Evolutionary conservation across 2,329 filamentous ascomycete genomes (phyloP).

Genomic region (Pseudogymnoascus sp.): DNA sequence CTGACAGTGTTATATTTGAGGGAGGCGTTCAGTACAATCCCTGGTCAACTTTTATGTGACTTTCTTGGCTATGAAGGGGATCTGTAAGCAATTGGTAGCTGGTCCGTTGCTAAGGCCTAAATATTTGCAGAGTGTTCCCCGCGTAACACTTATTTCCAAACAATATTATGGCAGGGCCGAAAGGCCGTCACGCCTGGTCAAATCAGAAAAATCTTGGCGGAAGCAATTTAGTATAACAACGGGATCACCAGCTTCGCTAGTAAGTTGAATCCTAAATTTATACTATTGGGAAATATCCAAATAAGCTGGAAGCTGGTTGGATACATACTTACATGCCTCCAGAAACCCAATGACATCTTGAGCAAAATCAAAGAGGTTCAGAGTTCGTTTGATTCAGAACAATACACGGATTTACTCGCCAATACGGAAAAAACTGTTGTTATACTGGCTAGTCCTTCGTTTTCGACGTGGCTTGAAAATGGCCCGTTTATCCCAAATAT

Average conservation of each 20-base stretch:
- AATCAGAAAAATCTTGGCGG: background rate
- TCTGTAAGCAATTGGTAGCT: background rate
- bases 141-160: background rate
- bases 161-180: slow-evolving; percentile 2
- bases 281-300: background rate
- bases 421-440: slow-evolving; percentile 18
- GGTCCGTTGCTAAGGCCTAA: background rate
- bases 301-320: background rate
- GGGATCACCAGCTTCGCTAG: background rate
- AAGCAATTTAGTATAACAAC: slow-evolving; percentile 1
- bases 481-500: slow-evolving; percentile 22
- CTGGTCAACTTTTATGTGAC: background rate
- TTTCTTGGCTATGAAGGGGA: background rate
- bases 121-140: slow-evolving; percentile 2
- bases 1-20: background rate
- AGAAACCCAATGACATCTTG: slow-evolving; percentile 4
- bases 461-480: slow-evolving; percentile 24
- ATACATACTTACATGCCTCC: background rate
- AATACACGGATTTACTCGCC: background rate
- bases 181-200: background rate
- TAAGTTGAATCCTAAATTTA: background rate
- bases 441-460: slow-evolving; percentile 27
- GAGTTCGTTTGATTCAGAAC: background rate
- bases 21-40: background rate
- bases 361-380: slow-evolving; percentile 1